A percentile compares a stretch with the other conserved stretches of the same genome.
phyloP scores from a whole-genome alignment of 1,284 basidiomycete genomes.

The Clitocybe nebularis region DNA sequence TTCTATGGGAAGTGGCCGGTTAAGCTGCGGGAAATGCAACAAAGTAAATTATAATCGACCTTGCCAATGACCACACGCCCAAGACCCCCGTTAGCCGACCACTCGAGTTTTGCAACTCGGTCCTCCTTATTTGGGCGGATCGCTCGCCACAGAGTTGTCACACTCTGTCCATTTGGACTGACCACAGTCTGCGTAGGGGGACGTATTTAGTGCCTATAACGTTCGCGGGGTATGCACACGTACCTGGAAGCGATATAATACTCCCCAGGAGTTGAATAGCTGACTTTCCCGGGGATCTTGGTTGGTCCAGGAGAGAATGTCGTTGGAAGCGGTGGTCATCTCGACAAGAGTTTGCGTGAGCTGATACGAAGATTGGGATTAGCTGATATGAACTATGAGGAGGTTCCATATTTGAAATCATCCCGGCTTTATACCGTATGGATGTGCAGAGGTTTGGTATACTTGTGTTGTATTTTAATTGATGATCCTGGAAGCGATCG shows the following conservation, averaged over 20 bases:
- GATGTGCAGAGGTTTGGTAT: slow-evolving; percentile 28
- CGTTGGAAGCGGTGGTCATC: slow-evolving; percentile 56
- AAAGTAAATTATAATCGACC: slow-evolving; percentile 34
- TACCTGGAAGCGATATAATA: slow-evolving; percentile 78
- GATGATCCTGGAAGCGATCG: slow-evolving; percentile 64
- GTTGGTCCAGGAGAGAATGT: slow-evolving; percentile 80
- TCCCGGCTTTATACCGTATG: slow-evolving; percentile 28
- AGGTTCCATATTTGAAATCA: slow-evolving; percentile 38
- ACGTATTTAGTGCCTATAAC: background rate
- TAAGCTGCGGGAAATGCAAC: background rate
- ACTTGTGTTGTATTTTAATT: slow-evolving; percentile 24
- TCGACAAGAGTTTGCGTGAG: slow-evolving; percentile 24
- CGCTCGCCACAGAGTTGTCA: slow-evolving; percentile 71
- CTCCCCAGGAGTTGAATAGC: slow-evolving; percentile 75
- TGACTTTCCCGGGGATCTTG: slow-evolving; percentile 78
- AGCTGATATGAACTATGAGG: slow-evolving; percentile 21
- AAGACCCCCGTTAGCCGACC: slow-evolving; percentile 72
- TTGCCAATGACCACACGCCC: slow-evolving; percentile 81
- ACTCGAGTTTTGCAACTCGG: slow-evolving; percentile 80
- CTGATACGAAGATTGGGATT: slow-evolving; percentile 24
- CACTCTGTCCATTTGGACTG: slow-evolving; percentile 56
- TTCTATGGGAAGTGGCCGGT: slow-evolving; percentile 40
- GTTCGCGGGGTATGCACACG: slow-evolving; percentile 16
- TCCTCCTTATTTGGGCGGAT: slow-evolving; percentile 80
- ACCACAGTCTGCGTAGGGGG: slow-evolving; percentile 51